These are phyloP conservation scores for Calonectria pseudoreteaudii DNA, from an alignment of 2,329 filamentous ascomycete genomes.

Conservation along the genomic window DNA sequence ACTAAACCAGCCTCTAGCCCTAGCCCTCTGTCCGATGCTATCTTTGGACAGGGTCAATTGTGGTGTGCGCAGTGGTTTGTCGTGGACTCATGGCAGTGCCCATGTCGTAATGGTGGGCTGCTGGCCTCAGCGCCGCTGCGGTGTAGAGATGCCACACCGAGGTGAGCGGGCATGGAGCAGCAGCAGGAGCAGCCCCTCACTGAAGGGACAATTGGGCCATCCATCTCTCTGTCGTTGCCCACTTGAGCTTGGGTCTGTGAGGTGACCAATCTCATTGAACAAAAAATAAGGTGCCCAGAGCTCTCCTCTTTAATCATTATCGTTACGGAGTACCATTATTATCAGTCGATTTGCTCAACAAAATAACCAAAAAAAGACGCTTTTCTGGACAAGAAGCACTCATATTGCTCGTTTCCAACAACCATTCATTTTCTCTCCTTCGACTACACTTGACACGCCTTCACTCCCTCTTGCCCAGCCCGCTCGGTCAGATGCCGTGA, in stretches of 20 bases:
- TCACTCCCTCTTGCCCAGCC: not conserved
- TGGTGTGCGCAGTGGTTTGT: slow-evolving; percentile 1
- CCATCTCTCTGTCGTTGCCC: not conserved
- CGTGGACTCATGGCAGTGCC: not conserved
- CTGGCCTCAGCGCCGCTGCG: not conserved
- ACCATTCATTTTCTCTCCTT: not conserved
- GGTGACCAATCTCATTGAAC: not conserved
- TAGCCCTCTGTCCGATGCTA: not conserved
- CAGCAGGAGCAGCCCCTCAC: too few species aligned
- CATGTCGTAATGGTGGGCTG: not conserved
- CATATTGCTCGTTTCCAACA: not conserved
- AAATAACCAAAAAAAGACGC: not conserved
- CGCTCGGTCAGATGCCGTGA: slow-evolving; percentile 21
- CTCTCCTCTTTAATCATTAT: not conserved
- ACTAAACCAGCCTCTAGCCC: not conserved
- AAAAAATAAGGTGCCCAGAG: not conserved
- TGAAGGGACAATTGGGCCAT: too few species aligned
- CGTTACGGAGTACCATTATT: slow-evolving; percentile 10
- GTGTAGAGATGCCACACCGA: not conserved
- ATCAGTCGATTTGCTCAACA: slow-evolving; percentile 4
- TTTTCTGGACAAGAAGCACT: not conserved
- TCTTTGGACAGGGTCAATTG: not conserved
- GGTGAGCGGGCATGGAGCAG: not conserved
- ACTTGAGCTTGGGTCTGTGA: not conserved
- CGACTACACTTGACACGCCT: not conserved